phyloP scores from a whole-genome alignment of 306 rosid genomes.

The Citrullus mucosospermus region DNA sequence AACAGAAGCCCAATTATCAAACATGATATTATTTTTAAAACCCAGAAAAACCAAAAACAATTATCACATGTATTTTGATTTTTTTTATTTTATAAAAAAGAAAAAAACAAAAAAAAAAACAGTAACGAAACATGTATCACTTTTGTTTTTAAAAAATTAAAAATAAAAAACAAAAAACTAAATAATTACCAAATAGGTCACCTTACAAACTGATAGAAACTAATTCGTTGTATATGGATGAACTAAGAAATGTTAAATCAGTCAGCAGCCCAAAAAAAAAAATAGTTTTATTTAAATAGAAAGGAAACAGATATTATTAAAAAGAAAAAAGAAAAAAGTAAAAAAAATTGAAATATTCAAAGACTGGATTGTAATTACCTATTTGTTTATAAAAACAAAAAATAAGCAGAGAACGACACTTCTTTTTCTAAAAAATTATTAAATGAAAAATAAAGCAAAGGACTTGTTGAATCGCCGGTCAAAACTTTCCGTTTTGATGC shows the following conservation, averaged over 20 bases:
- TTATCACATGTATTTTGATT: too few species aligned
- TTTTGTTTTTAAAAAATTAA: too few species aligned
- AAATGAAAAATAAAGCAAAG: neutral
- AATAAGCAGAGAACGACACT: neutral
- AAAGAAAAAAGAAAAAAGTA: neutral
- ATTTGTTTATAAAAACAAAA: neutral
- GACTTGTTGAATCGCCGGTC: neutral
- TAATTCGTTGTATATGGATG: neutral
- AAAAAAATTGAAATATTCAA: neutral
- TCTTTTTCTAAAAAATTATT: neutral
- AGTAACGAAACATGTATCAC: too few species aligned
- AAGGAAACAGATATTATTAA: neutral
- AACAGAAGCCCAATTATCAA: too few species aligned
- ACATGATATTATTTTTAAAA: too few species aligned
- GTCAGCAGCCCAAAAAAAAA: neutral
- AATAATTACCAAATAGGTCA: too few species aligned
- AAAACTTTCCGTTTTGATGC: neutral
- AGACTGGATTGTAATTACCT: neutral
- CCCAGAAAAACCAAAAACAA: too few species aligned
- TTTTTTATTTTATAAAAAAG: too few species aligned
- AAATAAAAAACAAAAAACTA: too few species aligned
- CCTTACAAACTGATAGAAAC: neutral
- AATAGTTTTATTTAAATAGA: neutral
- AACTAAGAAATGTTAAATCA: neutral
- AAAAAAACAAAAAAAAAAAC: too few species aligned